phyloP scores from a whole-genome alignment of 345 rosid genomes.

The Syzygium oleosum region DNA sequence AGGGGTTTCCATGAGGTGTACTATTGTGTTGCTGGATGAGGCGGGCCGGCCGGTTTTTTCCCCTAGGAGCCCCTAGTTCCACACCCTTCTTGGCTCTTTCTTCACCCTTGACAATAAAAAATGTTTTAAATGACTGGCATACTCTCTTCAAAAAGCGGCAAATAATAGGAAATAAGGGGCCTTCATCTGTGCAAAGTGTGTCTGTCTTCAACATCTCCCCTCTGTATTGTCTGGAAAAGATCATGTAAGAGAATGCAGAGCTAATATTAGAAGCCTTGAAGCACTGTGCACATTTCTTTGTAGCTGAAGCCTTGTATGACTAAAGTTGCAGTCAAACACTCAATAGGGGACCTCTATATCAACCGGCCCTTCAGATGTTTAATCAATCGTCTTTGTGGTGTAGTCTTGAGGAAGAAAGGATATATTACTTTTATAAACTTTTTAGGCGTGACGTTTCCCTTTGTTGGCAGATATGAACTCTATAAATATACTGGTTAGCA shows the following conservation, averaged over 20 bases:
- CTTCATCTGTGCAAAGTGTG: not conserved
- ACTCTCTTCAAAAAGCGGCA: not conserved
- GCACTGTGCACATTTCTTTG: not conserved
- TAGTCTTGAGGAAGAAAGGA: not conserved
- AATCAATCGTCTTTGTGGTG: not conserved
- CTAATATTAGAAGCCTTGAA: not conserved
- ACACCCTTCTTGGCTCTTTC: not conserved
- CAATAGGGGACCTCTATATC: not conserved
- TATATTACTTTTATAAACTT: not conserved
- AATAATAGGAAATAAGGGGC: not conserved
- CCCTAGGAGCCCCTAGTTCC: not conserved
- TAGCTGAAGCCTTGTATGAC: not conserved
- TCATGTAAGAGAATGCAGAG: not conserved
- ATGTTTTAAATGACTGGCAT: not conserved
- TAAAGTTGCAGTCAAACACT: not conserved
- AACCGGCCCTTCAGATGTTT: not conserved
- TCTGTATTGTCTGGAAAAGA: not conserved
- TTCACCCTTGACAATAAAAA: not conserved
- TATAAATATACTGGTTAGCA: not conserved
- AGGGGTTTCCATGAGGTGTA: not conserved
- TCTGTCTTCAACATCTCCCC: not conserved
- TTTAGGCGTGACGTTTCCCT: not conserved
- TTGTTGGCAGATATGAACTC: not conserved
- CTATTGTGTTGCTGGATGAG: not conserved
- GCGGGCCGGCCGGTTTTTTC: not conserved